A percentile compares a stretch with the other conserved stretches of the same genome.
phyloP scores from a whole-genome alignment of 257 asterid genomes.

The Coffea canephora region DNA sequence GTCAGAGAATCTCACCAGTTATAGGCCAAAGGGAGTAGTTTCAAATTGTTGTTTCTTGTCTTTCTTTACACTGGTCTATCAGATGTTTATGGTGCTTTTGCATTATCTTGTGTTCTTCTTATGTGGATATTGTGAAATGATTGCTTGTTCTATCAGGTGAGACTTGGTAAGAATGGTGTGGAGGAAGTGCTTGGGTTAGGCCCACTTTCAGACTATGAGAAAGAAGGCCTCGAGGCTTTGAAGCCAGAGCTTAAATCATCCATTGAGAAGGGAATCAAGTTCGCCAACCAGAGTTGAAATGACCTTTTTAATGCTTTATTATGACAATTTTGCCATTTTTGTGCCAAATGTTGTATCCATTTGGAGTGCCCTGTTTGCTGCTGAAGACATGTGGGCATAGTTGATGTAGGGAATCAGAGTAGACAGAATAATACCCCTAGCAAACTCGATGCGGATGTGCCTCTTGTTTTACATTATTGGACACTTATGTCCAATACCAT shows the following conservation, averaged over 20 bases:
- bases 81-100: not conserved
- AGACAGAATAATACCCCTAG: conserved; percentile 11
- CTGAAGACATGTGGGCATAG: not conserved
- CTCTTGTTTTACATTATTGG: not conserved
- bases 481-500: not conserved
- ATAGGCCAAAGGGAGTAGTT: not conserved
- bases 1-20: not conserved
- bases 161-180: conserved; percentile 76
- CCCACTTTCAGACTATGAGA: conserved; percentile 54
- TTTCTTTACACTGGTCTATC: not conserved
- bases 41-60: not conserved
- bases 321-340: conserved; percentile 29
- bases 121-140: not conserved
- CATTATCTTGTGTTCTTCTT: not conserved
- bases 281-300: conserved; percentile 41
- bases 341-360: not conserved
- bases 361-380: not conserved
- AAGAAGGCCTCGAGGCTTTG: conserved; percentile 72
- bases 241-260: conserved; percentile 61
- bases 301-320: not conserved
- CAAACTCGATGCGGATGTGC: not conserved
- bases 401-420: not conserved
- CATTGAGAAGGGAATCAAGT: conserved; percentile 70
- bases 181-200: conserved; percentile 77
- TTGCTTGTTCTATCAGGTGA: conserved; percentile 40